phyloP scores from a whole-genome alignment of 495 filamentous ascomycete genomes.

The Lophiotrema nucula region DNA sequence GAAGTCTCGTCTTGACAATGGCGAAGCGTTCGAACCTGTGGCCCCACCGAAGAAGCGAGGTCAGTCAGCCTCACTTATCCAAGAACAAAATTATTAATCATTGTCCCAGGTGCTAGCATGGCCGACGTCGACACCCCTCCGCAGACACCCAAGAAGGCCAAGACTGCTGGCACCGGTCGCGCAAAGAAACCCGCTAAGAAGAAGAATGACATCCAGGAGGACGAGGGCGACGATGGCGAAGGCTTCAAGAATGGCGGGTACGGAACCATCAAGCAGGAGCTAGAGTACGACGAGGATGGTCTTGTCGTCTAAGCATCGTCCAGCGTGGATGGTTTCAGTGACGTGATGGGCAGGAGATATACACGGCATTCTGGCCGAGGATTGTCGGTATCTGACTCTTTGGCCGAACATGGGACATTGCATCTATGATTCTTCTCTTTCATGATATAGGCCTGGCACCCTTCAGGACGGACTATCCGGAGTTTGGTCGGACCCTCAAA shows the following conservation, averaged over 20 bases:
- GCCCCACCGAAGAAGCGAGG: conserved; percentile 17
- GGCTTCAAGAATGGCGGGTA: neutral
- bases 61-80: conserved; percentile 10
- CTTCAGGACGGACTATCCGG: too few relatives aligned
- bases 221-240: conserved; percentile 1
- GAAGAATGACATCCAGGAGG: neutral
- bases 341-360: too few relatives aligned
- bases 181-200: neutral
- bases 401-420: too few relatives aligned
- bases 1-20: conserved; percentile 11
- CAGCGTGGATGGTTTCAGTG: too few relatives aligned
- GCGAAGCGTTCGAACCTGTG: conserved; percentile 23
- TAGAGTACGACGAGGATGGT: neutral
- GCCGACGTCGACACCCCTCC: neutral
- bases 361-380: too few relatives aligned
- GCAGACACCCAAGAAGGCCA: conserved; percentile 10
- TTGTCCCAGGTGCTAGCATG: neutral
- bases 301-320: too few relatives aligned
- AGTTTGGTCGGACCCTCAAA: too few relatives aligned
- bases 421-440: too few relatives aligned
- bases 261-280: neutral
- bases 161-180: neutral
- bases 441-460: too few relatives aligned
- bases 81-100: neutral
- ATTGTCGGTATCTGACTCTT: too few relatives aligned